A percentile compares a stretch with the other conserved stretches of the same genome.
Conservation (phyloP, 352 stramenopile genomes). For the Globisporangium megalacanthum region DNA sequence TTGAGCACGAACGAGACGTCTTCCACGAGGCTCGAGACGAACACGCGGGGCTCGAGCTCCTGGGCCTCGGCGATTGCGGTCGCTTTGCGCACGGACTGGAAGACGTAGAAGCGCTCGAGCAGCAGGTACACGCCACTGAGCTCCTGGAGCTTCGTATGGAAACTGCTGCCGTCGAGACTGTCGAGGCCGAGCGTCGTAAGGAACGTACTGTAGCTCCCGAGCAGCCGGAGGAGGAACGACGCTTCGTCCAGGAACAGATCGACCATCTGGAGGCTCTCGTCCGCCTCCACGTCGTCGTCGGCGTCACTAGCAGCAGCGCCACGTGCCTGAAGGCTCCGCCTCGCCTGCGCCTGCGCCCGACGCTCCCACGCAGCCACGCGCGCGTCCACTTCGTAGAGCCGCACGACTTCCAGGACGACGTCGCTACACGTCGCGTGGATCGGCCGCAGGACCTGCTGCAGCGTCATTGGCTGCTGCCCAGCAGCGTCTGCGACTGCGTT, state of each 20-base stretch:
- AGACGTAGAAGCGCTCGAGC: slow-evolving; percentile 81
- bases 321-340: slow-evolving; percentile 23
- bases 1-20: slow-evolving; percentile 84
- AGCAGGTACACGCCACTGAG: slow-evolving; percentile 77
- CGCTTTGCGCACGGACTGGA: slow-evolving; percentile 82
- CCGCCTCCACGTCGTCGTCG: slow-evolving; percentile 37
- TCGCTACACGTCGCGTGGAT: slow-evolving; percentile 56
- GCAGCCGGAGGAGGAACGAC: slow-evolving; percentile 64
- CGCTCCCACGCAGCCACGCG: slow-evolving; percentile 77
- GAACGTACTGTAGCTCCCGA: slow-evolving; percentile 65
- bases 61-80: slow-evolving; percentile 77
- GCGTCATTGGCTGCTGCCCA: slow-evolving; percentile 19
- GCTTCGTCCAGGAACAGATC: slow-evolving; percentile 80
- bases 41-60: slow-evolving; percentile 58
- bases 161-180: slow-evolving; percentile 30
- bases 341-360: slow-evolving; percentile 48
- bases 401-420: slow-evolving; percentile 58
- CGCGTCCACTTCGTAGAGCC: slow-evolving; percentile 67
- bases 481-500: slow-evolving; percentile 72
- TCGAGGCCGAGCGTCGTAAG: slow-evolving; percentile 40
- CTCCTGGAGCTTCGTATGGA: slow-evolving; percentile 64
- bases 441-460: slow-evolving; percentile 41
- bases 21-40: slow-evolving; percentile 77
- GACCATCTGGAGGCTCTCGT: slow-evolving; percentile 86
- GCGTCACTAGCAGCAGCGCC: slow-evolving; percentile 16